Conservation (phyloP, 2,329 filamentous ascomycete genomes). For the Xylariaceae sp. region DNA sequence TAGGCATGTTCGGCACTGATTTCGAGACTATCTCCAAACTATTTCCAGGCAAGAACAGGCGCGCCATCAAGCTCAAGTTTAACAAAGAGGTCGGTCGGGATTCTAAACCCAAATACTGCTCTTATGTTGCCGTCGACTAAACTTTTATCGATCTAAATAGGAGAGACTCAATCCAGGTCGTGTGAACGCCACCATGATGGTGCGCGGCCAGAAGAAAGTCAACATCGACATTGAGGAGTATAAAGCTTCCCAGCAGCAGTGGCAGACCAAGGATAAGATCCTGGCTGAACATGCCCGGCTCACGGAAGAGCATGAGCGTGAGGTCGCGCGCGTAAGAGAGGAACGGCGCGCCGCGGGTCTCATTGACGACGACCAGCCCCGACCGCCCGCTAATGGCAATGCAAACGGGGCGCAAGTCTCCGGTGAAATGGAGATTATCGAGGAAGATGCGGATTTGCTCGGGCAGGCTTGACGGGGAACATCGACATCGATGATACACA, state of each 20-base stretch:
- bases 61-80: constrained; percentile 77
- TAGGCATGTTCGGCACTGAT: constrained; percentile 74
- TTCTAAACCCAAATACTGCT: background rate
- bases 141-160: constrained; percentile 9
- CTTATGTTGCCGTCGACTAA: background rate
- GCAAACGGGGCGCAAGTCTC: constrained; percentile 6
- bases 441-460: constrained; percentile 18
- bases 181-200: constrained; percentile 58
- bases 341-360: constrained; percentile 33
- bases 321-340: constrained; percentile 40
- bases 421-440: constrained; percentile 10
- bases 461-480: constrained; percentile 1
- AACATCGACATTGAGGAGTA: constrained; percentile 58
- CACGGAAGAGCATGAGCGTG: constrained; percentile 41
- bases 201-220: constrained; percentile 48
- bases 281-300: constrained; percentile 47
- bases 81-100: constrained; percentile 51
- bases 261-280: constrained; percentile 49
- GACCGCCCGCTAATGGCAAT: constrained; percentile 36
- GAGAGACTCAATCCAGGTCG: constrained; percentile 60
- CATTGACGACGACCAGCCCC: constrained; percentile 35
- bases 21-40: constrained; percentile 74
- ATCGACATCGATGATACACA: background rate
- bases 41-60: constrained; percentile 65
- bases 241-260: constrained; percentile 39